Evolutionary conservation across 345 rosid species (phyloP).

Genomic region (Salix purpurea): DNA sequence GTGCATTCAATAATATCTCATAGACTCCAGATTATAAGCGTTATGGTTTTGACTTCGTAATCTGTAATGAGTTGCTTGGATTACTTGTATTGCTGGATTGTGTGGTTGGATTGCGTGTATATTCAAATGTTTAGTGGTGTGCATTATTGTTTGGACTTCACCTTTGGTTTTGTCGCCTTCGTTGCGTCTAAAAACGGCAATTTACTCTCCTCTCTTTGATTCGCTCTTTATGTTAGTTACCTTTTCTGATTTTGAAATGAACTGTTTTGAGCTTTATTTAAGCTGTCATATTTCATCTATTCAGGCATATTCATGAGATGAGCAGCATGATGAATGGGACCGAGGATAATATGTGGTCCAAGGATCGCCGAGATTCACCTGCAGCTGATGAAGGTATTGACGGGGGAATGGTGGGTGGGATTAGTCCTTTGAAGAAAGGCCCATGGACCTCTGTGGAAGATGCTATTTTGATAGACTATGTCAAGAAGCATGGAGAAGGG

Average conservation of each 20-base stretch:
- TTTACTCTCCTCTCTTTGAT: neutral
- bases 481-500: slow-evolving; percentile 93
- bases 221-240: neutral
- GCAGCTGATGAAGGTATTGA: slow-evolving; percentile 23
- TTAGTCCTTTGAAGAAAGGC: slow-evolving; percentile 58
- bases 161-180: neutral
- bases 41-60: neutral
- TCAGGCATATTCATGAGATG: slow-evolving; percentile 15
- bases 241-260: neutral
- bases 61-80: neutral
- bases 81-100: neutral
- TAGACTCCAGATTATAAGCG: neutral
- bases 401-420: slow-evolving; percentile 21
- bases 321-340: slow-evolving; percentile 17
- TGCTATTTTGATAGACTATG: slow-evolving; percentile 76
- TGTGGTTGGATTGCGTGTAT: neutral
- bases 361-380: slow-evolving; percentile 6
- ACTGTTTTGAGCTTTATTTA: neutral
- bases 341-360: slow-evolving; percentile 18
- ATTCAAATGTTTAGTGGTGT: neutral
- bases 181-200: neutral
- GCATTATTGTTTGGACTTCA: neutral
- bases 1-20: neutral
- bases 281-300: neutral
- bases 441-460: slow-evolving; percentile 98